Conservation (phyloP, 2,329 filamentous ascomycete species). For the Xylariaceae sp. region DNA sequence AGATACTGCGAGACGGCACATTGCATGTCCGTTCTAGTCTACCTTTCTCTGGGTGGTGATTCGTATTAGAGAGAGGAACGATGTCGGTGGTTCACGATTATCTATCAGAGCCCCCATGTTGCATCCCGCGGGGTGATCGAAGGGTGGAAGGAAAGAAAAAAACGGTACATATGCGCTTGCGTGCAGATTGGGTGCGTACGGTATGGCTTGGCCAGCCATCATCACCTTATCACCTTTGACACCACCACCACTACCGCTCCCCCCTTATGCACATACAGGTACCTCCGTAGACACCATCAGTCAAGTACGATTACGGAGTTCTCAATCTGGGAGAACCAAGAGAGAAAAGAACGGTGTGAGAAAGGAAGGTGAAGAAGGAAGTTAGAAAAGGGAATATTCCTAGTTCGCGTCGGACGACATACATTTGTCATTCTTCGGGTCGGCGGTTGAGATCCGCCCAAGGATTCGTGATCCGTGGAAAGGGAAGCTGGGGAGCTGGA, state of each 20-base stretch:
- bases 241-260: neutral
- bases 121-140: neutral
- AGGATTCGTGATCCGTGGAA: conserved; percentile 9
- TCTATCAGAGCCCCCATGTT: too few species aligned
- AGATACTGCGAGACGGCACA: neutral
- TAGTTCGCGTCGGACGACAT: neutral
- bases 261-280: too few species aligned
- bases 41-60: too few species aligned
- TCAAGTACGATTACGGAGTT: too few species aligned
- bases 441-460: conserved; percentile 4
- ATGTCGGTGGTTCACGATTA: too few species aligned
- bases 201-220: neutral
- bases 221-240: neutral
- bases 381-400: neutral
- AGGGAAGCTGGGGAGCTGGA: neutral
- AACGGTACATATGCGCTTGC: neutral
- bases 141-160: neutral
- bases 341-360: neutral
- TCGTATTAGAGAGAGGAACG: too few species aligned
- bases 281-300: too few species aligned
- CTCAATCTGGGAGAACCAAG: neutral
- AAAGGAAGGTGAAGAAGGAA: neutral
- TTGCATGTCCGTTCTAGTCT: too few species aligned
- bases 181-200: neutral
- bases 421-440: neutral